Evolutionary conservation across 202 grass and related monocot genomes (phyloP).

Genomic region (Elaeis oleifera): DNA sequence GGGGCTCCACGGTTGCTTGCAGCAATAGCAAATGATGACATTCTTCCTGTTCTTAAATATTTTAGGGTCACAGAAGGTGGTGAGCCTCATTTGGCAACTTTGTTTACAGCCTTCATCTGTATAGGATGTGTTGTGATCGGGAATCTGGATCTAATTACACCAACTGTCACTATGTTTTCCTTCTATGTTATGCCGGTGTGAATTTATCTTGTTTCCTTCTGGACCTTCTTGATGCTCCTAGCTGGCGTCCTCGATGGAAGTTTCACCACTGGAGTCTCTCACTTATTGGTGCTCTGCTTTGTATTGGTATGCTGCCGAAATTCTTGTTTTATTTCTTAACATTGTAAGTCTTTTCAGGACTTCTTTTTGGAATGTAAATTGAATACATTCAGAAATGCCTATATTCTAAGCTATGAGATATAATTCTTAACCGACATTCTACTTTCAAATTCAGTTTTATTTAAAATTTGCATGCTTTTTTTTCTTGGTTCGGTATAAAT

Average conservation of each 20-base stretch:
- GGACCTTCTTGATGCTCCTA: constrained; percentile 97
- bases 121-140: constrained; percentile 88
- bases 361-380: not conserved
- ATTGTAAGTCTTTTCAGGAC: not conserved
- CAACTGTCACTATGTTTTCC: constrained; percentile 99
- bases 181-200: constrained; percentile 91
- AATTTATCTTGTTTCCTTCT: constrained; percentile 97
- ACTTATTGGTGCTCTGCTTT: constrained; percentile 84
- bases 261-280: constrained; percentile 99
- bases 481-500: too few relatives aligned
- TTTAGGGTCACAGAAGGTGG: constrained; percentile 89
- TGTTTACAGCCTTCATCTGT: constrained; percentile 88
- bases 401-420: too few relatives aligned
- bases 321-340: not conserved
- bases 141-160: constrained; percentile 95
- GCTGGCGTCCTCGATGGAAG: constrained; percentile 98
- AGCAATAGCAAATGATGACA: constrained; percentile 96
- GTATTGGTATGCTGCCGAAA: constrained; percentile 56
- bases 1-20: constrained; percentile 90
- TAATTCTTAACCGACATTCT: too few relatives aligned
- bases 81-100: constrained; percentile 73
- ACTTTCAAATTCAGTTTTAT: too few relatives aligned
- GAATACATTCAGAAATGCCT: too few relatives aligned
- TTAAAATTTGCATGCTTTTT: too few relatives aligned
- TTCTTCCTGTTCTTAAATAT: constrained; percentile 89